Evolutionary conservation across 805 yeast species (phyloP), one percentile per base, ranked within the genome.

Genomic region (Spathaspora arborariae): DNA sequence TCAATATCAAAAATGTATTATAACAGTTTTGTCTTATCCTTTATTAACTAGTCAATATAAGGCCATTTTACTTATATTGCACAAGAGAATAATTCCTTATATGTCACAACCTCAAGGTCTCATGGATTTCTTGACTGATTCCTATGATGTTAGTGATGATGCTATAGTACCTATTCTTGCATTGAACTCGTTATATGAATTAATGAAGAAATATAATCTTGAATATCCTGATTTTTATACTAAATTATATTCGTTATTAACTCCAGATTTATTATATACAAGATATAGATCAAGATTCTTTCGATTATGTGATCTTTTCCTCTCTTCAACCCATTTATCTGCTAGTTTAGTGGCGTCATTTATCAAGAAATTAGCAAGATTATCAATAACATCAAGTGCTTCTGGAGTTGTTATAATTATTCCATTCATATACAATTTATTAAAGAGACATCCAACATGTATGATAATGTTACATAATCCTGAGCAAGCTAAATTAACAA

Each of bases 101-200:
- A 78, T 89, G 75, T 75, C 79, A 39, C 83, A 82, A 53, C 96
- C 98, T 5, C 85, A 88, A 38, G 75, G 79, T 50, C 68, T 94
- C 40, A 91, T 94, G 97, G 99, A 92, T 68, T 94, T 92, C 62
- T 72, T 92, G 49, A 89, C 97, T 0, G 96, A 88, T 50, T 84
- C 95, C 2, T 91, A 89, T 60, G 76, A 86, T 53, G 58, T 61
- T 39, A 59, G 56, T 30, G 68, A 65, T 21, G 76, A 71, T 51
- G 60, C 59, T 13, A 74, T 84, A 5, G 71, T 84, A 11, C 85
- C 91, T 15, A 79, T 92, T 39, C 68, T 94, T 45, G 84, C 98
- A 2, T 74, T 92, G 56, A 92, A 90, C 63, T 95, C 97, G 9
- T 71, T 92, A 44, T 92, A 89, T 67, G 89, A 82, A 57, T 73